A percentile compares a stretch with the other conserved stretches of the same genome.
These are phyloP conservation scores for Penicillium janthinellum DNA, from an alignment of 2,329 filamentous ascomycete genomes.

Conservation along the genomic window DNA sequence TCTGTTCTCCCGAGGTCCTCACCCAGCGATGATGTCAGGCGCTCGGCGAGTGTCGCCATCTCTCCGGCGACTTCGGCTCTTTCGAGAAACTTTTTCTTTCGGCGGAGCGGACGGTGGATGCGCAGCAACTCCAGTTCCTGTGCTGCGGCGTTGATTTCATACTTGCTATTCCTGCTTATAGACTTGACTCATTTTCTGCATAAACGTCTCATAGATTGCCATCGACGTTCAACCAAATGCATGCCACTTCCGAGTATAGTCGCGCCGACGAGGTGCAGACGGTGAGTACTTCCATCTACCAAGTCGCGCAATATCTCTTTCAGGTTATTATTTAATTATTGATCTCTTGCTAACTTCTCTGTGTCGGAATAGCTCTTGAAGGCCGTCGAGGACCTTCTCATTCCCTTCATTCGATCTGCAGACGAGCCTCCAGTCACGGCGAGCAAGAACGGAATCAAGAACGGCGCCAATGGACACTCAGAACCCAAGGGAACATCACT, in stretches of 20 bases:
- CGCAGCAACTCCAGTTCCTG: neutral
- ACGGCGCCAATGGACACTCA: conserved; percentile 52
- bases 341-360: neutral
- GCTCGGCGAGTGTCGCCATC: conserved; percentile 26
- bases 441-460: conserved; percentile 17
- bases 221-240: conserved; percentile 25
- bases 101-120: neutral
- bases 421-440: conserved; percentile 31
- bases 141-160: conserved; percentile 1
- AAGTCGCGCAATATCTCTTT: neutral
- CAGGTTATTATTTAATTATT: neutral
- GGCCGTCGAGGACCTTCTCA: conserved; percentile 47
- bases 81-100: conserved; percentile 19
- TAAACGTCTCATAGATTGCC: neutral
- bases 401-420: conserved; percentile 49
- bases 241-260: conserved; percentile 20
- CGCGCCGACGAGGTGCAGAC: conserved; percentile 47
- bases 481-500: conserved; percentile 62
- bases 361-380: conserved; percentile 35
- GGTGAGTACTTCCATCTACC: conserved; percentile 35
- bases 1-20: neutral
- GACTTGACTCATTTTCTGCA: neutral
- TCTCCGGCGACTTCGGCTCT: conserved; percentile 20
- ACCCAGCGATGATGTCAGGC: conserved; percentile 26
- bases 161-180: neutral